Percentiles rank a stretch among this genome's conserved stretches.
These are phyloP conservation scores for Abelmoschus esculentus DNA, from an alignment of 345 rosid genomes.

Conservation along the genomic window DNA sequence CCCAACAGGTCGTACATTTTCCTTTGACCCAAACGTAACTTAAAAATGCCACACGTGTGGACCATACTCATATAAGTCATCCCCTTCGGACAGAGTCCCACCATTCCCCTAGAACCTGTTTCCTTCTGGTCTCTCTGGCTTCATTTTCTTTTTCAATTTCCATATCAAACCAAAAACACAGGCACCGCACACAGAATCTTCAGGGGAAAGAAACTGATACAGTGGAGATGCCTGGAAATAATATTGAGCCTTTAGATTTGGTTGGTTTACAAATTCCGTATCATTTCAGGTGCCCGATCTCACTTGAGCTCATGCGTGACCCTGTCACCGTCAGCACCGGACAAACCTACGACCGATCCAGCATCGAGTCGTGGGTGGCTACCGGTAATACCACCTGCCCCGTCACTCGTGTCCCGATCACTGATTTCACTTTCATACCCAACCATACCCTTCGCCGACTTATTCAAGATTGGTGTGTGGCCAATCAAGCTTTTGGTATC, in stretches of 20 bases:
- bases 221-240: constrained; percentile 42
- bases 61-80: constrained; percentile 30
- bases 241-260: constrained; percentile 72
- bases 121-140: constrained; percentile 8
- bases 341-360: constrained; percentile 89
- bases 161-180: constrained; percentile 1
- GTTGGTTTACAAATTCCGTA: constrained; percentile 61
- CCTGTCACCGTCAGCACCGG: constrained; percentile 90
- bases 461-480: constrained; percentile 97
- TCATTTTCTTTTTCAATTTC: not conserved
- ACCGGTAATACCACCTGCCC: constrained; percentile 93
- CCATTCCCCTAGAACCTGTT: not conserved
- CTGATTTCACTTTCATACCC: constrained; percentile 81
- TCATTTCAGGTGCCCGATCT: constrained; percentile 94
- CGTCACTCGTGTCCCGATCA: constrained; percentile 66
- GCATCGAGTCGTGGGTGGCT: constrained; percentile 96
- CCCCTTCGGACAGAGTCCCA: constrained; percentile 4
- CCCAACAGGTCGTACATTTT: constrained; percentile 12
- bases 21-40: constrained; percentile 22
- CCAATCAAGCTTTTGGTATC: constrained; percentile 70
- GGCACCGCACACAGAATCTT: constrained; percentile 19
- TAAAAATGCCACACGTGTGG: constrained; percentile 76
- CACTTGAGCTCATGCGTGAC: constrained; percentile 93
- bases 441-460: constrained; percentile 99
- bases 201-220: constrained; percentile 5